phyloP scores from a whole-genome alignment of 2,329 filamentous ascomycete genomes.

The Ophiostoma tasmaniense region DNA sequence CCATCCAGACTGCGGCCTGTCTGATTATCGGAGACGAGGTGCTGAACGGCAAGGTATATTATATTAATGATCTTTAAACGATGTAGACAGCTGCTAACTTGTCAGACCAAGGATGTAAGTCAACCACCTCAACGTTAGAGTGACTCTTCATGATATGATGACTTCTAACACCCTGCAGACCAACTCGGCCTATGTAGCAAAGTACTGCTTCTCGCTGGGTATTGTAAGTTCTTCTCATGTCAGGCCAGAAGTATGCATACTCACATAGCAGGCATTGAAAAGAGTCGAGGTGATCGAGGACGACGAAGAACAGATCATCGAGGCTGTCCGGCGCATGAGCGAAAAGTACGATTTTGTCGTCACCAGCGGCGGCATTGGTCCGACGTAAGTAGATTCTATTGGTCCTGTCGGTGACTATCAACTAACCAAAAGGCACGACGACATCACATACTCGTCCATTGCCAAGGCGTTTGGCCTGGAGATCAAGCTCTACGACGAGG shows the following conservation, averaged over 20 bases:
- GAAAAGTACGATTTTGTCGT: slow-evolving; percentile 87
- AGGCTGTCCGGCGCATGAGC: slow-evolving; percentile 82
- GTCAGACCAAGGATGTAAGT: slow-evolving; percentile 21
- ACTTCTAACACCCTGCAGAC: slow-evolving; percentile 35
- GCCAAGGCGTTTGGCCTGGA: slow-evolving; percentile 77
- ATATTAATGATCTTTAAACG: background rate
- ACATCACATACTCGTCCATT: slow-evolving; percentile 93
- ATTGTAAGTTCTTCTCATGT: slow-evolving; percentile 38
- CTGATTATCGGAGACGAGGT: slow-evolving; percentile 97
- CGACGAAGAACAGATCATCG: slow-evolving; percentile 81
- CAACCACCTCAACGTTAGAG: background rate
- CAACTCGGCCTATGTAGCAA: slow-evolving; percentile 56
- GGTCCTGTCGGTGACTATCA: background rate
- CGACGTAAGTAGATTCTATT: slow-evolving; percentile 55
- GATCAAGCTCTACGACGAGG: slow-evolving; percentile 66
- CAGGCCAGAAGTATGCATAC: background rate
- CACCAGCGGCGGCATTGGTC: slow-evolving; percentile 87
- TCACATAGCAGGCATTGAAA: slow-evolving; percentile 43
- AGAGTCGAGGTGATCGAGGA: slow-evolving; percentile 89
- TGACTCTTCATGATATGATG: background rate
- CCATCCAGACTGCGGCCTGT: slow-evolving; percentile 82
- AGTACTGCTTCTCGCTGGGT: slow-evolving; percentile 55
- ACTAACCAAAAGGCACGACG: slow-evolving; percentile 64
- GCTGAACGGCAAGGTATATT: slow-evolving; percentile 75
- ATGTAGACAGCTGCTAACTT: background rate